A percentile compares a stretch with the other conserved stretches of the same genome.
Conservation (phyloP, 208 protist genomes). For the Crithidia thermophila region DNA sequence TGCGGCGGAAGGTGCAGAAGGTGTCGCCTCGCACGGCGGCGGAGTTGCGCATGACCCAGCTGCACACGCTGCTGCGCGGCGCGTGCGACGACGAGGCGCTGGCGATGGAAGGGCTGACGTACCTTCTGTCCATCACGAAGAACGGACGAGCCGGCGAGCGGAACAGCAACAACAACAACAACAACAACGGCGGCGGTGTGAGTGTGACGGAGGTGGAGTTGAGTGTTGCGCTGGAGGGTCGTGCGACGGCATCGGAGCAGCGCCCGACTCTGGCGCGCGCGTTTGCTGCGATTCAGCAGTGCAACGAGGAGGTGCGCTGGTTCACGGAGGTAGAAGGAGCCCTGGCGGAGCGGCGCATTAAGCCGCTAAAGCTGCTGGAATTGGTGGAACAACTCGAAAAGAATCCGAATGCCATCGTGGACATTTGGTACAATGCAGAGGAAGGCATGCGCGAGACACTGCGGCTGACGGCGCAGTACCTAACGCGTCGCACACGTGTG, state of each 20-base stretch:
- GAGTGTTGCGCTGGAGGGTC: too few relatives aligned
- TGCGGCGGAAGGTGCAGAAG: not conserved
- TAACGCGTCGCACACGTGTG: not conserved
- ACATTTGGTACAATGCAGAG: conserved; percentile 9
- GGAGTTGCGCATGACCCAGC: not conserved
- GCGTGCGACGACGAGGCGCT: conserved; percentile 6
- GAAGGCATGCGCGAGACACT: conserved; percentile 1
- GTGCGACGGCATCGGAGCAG: not conserved
- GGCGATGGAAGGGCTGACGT: conserved; percentile 2
- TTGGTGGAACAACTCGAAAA: not conserved
- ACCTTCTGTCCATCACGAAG: not conserved
- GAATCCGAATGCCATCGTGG: not conserved
- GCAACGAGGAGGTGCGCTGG: conserved; percentile 8
- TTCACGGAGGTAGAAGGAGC: not conserved
- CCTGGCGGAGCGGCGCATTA: not conserved
- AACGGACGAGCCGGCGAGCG: not conserved
- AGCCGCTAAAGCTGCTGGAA: not conserved
- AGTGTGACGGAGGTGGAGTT: too few relatives aligned
- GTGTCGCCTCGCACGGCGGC: not conserved
- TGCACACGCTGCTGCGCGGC: conserved; percentile 4
- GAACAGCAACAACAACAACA: not conserved
- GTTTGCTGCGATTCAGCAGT: not conserved
- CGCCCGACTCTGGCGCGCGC: conserved; percentile 2
- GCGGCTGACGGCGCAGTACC: conserved; percentile 3
- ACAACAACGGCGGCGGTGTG: not conserved